Evolutionary conservation across 306 rosid species (phyloP).

Genomic region (Comarum palustre): DNA sequence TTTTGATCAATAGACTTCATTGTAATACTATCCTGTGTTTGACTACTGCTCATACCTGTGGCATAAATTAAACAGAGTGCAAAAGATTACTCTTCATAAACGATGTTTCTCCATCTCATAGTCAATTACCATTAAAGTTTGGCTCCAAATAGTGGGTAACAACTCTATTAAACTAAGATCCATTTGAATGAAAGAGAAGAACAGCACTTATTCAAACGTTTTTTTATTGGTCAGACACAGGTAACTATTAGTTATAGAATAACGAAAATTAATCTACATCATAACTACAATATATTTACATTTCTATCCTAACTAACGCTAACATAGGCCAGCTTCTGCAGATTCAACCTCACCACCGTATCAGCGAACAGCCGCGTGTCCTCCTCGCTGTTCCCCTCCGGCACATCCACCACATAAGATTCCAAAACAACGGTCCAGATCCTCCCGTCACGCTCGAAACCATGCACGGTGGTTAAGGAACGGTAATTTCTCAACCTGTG

Average conservation of each 20-base stretch:
- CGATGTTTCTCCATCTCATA: neutral
- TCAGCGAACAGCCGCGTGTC: conserved; percentile 92
- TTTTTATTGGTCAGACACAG: too few relatives aligned
- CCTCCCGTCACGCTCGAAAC: conserved; percentile 53
- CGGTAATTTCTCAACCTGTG: conserved; percentile 83
- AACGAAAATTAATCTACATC: too few relatives aligned
- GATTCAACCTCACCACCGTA: conserved; percentile 83
- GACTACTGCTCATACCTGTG: conserved; percentile 33
- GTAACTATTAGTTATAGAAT: too few relatives aligned
- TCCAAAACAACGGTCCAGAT: conserved; percentile 82
- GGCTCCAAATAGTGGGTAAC: neutral
- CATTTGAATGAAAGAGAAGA: neutral
- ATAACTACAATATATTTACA: too few relatives aligned
- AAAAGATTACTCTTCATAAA: conserved; percentile 6
- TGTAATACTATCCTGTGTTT: conserved; percentile 40
- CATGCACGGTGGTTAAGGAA: conserved; percentile 75
- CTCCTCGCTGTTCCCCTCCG: conserved; percentile 90
- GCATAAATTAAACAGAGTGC: conserved; percentile 22
- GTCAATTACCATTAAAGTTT: neutral
- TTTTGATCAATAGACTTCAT: conserved; percentile 53
- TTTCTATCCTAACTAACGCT: too few relatives aligned
- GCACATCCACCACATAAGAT: conserved; percentile 83
- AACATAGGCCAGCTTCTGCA: conserved; percentile 94
- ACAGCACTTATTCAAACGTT: too few relatives aligned
- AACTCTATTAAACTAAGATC: neutral